Evolutionary conservation across 305 asterid genomes (phyloP).

Genomic region (Ajuga reptans): DNA sequence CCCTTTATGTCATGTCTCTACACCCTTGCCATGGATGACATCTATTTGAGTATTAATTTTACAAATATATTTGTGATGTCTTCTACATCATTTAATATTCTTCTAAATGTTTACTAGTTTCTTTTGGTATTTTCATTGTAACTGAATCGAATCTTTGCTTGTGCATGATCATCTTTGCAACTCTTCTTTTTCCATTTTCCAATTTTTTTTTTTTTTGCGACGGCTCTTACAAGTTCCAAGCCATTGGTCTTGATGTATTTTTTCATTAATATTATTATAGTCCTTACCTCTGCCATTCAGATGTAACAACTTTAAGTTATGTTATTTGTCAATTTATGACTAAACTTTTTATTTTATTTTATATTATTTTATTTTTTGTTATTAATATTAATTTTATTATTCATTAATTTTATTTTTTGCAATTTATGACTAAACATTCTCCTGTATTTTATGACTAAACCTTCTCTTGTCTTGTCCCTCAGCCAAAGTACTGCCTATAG

Average conservation of each 20-base stretch:
- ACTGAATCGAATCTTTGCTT: background rate
- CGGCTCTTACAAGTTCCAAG: background rate
- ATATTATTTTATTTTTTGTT: background rate
- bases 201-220: background rate
- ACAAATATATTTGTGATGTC: background rate
- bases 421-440: background rate
- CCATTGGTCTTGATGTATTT: background rate
- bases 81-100: background rate
- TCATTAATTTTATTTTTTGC: background rate
- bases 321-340: background rate
- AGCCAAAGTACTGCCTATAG: constrained; percentile 10
- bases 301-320: background rate
- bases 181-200: background rate
- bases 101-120: background rate
- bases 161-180: background rate
- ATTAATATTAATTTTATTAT: too few relatives aligned
- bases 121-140: background rate
- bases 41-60: background rate
- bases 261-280: background rate
- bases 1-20: background rate
- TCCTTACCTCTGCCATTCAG: background rate
- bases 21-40: too few relatives aligned
- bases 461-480: background rate
- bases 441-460: background rate
- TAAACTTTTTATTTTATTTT: background rate